These are phyloP conservation scores for Entomortierella chlamydospora DNA, from an alignment of 192 early-diverging fungal genomes.

Conservation along the genomic window DNA sequence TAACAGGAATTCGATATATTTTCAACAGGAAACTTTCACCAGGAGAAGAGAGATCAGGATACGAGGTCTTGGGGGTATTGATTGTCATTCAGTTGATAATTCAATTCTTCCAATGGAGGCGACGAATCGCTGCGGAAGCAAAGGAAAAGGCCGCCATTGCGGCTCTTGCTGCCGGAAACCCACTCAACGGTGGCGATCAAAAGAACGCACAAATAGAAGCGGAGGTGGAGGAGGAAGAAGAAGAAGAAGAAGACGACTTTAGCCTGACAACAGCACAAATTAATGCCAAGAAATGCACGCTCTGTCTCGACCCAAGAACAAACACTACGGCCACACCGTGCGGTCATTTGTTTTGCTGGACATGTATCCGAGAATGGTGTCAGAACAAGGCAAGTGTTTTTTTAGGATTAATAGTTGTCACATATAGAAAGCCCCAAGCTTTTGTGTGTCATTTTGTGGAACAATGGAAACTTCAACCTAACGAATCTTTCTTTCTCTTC, in stretches of 20 bases:
- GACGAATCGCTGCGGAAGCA: slow-evolving; percentile 33
- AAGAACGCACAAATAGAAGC: neutral
- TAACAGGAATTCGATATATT: slow-evolving; percentile 85
- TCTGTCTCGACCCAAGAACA: slow-evolving; percentile 84
- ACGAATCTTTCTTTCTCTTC: slow-evolving; percentile 8
- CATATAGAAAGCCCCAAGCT: no score
- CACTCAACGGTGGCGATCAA: slow-evolving; percentile 16
- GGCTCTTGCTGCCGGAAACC: slow-evolving; percentile 12
- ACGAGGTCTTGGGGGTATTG: slow-evolving; percentile 88
- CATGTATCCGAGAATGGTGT: slow-evolving; percentile 93
- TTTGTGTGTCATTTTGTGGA: neutral
- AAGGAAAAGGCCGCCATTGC: slow-evolving; percentile 46
- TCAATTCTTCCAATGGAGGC: slow-evolving; percentile 61
- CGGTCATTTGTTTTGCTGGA: slow-evolving; percentile 98
- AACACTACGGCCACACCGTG: slow-evolving; percentile 89
- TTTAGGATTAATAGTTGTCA: neutral
- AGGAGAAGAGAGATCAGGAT: slow-evolving; percentile 79
- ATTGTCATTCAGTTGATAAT: slow-evolving; percentile 80
- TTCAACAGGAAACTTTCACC: slow-evolving; percentile 80
- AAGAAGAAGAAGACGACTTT: slow-evolving; percentile 31
- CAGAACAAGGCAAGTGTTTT: slow-evolving; percentile 77
- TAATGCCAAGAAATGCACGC: slow-evolving; percentile 78
- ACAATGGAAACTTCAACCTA: neutral
- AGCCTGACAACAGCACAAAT: slow-evolving; percentile 25
- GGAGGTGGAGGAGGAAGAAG: slow-evolving; percentile 22